phyloP scores from a whole-genome alignment of 495 filamentous ascomycete species.

The Annulohypoxylon maeteangense region DNA sequence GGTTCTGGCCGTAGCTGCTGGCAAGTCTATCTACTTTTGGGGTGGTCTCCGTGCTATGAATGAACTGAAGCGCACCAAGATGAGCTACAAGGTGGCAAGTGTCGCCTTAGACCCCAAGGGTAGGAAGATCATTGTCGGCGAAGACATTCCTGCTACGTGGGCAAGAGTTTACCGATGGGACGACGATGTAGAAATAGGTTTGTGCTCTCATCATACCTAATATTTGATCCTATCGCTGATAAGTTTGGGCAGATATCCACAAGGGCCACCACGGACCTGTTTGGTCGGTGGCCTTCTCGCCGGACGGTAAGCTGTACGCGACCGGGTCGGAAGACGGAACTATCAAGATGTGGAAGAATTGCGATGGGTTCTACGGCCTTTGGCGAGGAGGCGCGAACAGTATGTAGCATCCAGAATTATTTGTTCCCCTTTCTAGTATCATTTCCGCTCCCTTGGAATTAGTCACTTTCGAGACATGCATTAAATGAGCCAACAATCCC shows the following conservation, averaged over 20 bases:
- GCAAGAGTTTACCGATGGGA: constrained; percentile 91
- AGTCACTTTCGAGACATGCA: too few species aligned
- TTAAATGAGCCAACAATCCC: too few species aligned
- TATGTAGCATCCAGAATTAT: too few species aligned
- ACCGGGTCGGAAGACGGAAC: constrained; percentile 98
- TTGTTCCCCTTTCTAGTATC: too few species aligned
- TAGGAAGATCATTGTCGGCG: constrained; percentile 86
- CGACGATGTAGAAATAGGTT: constrained; percentile 77
- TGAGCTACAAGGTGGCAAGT: constrained; percentile 84
- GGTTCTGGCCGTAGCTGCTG: constrained; percentile 75
- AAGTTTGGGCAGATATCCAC: constrained; percentile 71
- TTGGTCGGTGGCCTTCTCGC: constrained; percentile 93
- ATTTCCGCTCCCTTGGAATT: too few species aligned
- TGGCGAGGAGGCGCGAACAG: constrained; percentile 55
- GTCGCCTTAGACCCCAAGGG: constrained; percentile 86
- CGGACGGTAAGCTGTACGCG: constrained; percentile 93
- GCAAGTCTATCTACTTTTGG: constrained; percentile 93
- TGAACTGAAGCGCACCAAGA: constrained; percentile 79
- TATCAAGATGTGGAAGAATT: constrained; percentile 85
- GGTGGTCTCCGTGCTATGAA: constrained; percentile 74
- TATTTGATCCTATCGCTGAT: constrained; percentile 3
- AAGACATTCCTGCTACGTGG: constrained; percentile 86
- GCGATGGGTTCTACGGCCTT: constrained; percentile 64
- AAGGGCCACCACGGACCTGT: constrained; percentile 98
- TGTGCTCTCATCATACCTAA: constrained; percentile 33